A percentile compares a stretch with the other conserved stretches of the same genome.
Conservation (phyloP, 257 asterid species). For the Buddleja alternifolia region DNA sequence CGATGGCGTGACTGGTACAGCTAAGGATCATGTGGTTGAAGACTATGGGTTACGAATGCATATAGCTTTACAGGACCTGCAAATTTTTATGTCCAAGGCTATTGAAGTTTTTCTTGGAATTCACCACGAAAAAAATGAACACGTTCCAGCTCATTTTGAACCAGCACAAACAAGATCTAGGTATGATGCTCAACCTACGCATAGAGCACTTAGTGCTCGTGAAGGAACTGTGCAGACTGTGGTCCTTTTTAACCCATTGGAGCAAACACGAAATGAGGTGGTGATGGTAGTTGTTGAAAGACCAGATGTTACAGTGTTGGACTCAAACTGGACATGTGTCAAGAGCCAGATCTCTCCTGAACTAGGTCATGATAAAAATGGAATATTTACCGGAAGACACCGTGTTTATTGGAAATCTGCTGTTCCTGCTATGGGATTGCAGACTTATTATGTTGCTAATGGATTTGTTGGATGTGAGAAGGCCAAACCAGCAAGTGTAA, state of each 20-base stretch:
- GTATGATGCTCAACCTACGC: slow-evolving; percentile 79
- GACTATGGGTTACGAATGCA: slow-evolving; percentile 97
- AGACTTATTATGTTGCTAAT: slow-evolving; percentile 90
- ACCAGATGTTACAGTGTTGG: slow-evolving; percentile 90
- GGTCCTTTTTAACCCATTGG: slow-evolving; percentile 80
- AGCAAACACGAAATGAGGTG: slow-evolving; percentile 83
- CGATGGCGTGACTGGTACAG: slow-evolving; percentile 98
- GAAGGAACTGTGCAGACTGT: slow-evolving; percentile 90
- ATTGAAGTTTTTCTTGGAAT: slow-evolving; percentile 80
- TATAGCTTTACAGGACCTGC: slow-evolving; percentile 81
- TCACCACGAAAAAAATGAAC: slow-evolving; percentile 84
- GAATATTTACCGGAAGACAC: slow-evolving; percentile 74
- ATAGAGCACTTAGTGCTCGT: slow-evolving; percentile 68
- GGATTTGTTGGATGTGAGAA: slow-evolving; percentile 98
- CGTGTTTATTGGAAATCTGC: slow-evolving; percentile 94
- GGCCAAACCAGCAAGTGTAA: slow-evolving; percentile 83
- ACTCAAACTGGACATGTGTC: slow-evolving; percentile 97
- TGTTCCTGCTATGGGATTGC: slow-evolving; percentile 89
- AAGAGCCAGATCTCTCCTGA: slow-evolving; percentile 97
- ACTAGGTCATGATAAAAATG: slow-evolving; percentile 50
- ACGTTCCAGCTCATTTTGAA: slow-evolving; percentile 82
- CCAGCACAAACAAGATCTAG: slow-evolving; percentile 80
- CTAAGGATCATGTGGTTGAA: slow-evolving; percentile 88
- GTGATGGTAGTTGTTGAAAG: slow-evolving; percentile 87
- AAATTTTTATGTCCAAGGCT: slow-evolving; percentile 90